Evolutionary conservation across 2,329 filamentous ascomycete genomes (phyloP), one percentile per base, ranked within the genome.

Genomic region (Apiospora rasikravindrae): DNA sequence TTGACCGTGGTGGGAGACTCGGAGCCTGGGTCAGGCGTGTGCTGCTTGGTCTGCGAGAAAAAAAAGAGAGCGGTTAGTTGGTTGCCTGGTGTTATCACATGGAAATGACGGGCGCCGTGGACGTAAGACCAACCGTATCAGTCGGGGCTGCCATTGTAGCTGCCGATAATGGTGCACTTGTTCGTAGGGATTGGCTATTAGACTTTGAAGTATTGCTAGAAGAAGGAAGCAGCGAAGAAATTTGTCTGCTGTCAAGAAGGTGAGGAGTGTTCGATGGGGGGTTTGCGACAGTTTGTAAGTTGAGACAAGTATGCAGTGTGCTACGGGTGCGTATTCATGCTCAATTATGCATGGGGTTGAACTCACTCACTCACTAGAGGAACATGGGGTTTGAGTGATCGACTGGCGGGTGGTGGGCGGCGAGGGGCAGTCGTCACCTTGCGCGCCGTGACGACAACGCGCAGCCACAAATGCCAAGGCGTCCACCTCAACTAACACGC

Each of bases 1-100:
- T 86, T 84, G 70, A 87, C 90, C 64, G 90, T 92, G 14, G 90
- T 92, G 13, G 90, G 90, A 67, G 90, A 92, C 82, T 92, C 90
- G 49, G 90, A 88, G 73, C 81, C 86, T 70, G 80, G 80, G 71
- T 76, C 73, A 16, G 83, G 82, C 42, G 80, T 78, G 47, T 82
- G 79, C 51, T 79, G 78, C 77, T 89, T 89, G 77, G 78, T 83
- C 84, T 88, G 74, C n/a, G 16, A 66, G 22, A 66, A 5, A 2
- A 13, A 64, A 40, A 19, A 64, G n/a, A 19, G 33, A 5, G 57
- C 5, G 5, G 57, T 69, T 22, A 45, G 67, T 19, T 45, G 47
- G n/a, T 16, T 24, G 13, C 13, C 22, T n/a, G 7, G 42, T 29
- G 14, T 69, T 13, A 4, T 13, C 26, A 57, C 11, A 26, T 19